Base-by-base conservation (phyloP, 805 yeast genomes). In the Yarrowia sp. region DNA sequence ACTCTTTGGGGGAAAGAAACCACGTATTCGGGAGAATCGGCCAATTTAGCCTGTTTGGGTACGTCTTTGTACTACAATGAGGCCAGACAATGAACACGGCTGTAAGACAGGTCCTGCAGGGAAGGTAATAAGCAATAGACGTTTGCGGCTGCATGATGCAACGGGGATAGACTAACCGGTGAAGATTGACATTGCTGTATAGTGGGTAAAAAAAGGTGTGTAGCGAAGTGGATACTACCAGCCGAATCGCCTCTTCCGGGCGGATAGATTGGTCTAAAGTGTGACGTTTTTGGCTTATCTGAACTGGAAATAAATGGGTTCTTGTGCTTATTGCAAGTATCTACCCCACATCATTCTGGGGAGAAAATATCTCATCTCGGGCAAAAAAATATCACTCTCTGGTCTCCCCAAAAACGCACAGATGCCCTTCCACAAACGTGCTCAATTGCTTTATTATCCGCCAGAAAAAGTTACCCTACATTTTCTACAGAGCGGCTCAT, bases 71-170 rank as follows among this genome's bases (percentile, higher is more conserved):
- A 5, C 7, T 6, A 4, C 16, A 46, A 16, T 1, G 16, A 26
- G 17, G 2, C 4, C 16, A 21, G 32, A 16, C 21, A 12, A 26
- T 44, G 26, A 17, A 19, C n/a, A n/a, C n/a, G 33, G 33, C 19
- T 30, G 3, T 19, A 12, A 48, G 52, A 48, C 52, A 28, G 4
- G 10, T 2, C 4, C 54, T 48, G 54, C 54, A 48, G 54, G 54
- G 54, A 48, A 48, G 54, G 54, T 48, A 48, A 48, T 48, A 32
- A 19, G 14, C 32, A 17, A 48, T 32, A 32, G 28, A 48, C 54
- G 54, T 48, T 46, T 46, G 2, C 14, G 40, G 35, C 21, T 32
- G 54, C 54, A 48, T 48, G 26, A 48, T 48, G 52, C n/a, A 17
- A 12, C 11, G 5, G 14, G 28, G 28, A 11, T 38, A 14, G 1